Conservation (phyloP, 2,329 filamentous ascomycete species). For the Colletotrichum kahawae region DNA sequence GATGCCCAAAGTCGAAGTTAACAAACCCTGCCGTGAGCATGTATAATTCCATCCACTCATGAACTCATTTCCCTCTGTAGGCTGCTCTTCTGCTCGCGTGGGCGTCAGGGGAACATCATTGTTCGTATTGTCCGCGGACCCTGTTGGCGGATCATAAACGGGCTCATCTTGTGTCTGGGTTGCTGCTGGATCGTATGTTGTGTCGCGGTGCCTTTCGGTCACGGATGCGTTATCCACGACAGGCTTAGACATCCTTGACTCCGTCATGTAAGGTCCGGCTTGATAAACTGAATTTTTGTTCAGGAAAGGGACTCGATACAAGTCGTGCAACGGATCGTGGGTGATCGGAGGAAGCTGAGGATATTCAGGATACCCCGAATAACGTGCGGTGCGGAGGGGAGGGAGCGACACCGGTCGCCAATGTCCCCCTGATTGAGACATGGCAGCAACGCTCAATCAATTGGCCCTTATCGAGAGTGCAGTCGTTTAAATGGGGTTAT, state of each 20-base stretch:
- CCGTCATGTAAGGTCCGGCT: background rate
- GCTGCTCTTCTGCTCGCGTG: background rate
- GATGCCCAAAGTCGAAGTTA: background rate
- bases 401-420: background rate
- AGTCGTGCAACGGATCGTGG: background rate
- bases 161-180: background rate
- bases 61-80: background rate
- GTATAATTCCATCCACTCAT: background rate
- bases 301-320: background rate
- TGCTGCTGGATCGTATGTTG: background rate
- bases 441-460: background rate
- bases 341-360: background rate
- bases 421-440: background rate
- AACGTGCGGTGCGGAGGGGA: background rate
- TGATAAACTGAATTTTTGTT: background rate
- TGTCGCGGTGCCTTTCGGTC: background rate
- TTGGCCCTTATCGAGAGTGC: background rate
- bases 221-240: background rate
- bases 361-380: background rate
- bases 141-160: background rate
- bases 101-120: background rate
- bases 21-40: background rate
- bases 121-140: background rate
- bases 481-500: background rate
- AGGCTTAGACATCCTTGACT: background rate